Evolutionary conservation across 2,329 filamentous ascomycete genomes (phyloP), one percentile per base, ranked within the genome.

Genomic region (Fusarium fujikuroi): DNA sequence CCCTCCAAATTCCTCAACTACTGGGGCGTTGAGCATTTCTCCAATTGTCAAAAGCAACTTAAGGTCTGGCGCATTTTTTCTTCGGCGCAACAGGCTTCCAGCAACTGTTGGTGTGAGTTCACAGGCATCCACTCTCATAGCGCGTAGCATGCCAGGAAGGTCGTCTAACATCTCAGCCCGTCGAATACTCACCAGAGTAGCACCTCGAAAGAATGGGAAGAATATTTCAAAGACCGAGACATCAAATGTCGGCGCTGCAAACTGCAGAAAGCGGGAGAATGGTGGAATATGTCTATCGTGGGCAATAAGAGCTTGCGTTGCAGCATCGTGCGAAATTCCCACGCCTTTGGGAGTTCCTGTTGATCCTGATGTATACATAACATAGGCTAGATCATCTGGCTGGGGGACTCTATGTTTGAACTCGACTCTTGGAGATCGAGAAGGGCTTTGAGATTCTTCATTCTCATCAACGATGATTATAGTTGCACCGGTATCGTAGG

Each of bases 201-300:
- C 85, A 5, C 92, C 92, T 64, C 94, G 87, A 70, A 91, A 92
- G 21, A 95, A 84, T 0, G 95, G 93, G 73, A 97, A 97, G 85
- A 97, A 97, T 11, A 97, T 95, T 79, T 98, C 95, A 79, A 98
- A 98, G 10, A 97, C 92, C 0, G 94, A 97, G 12, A 98, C 95
- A 81, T 98, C 95, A 79, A 98, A 98, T 0, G 95, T 97, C 2
- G 95, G 94, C 7, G 94, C 92, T 9, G 95, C 95, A 80, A 97
- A 97, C 80, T 98, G 95, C 2, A 98, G 87, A 80, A 98, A 97
- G 50, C 94, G 89, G 21, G 85, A 85, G 78, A 97, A 97, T 0
- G 60, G 43, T 5, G 95, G 95, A 44, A 98, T 91, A 75, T 95
- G 90, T 52, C 84, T 86, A 77, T 97, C 87, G 78, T 98, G 95